Evolutionary conservation across 768 basidiomycete species (phyloP), one percentile per base, ranked within the genome.

Genomic region (Trametes coccinea): DNA sequence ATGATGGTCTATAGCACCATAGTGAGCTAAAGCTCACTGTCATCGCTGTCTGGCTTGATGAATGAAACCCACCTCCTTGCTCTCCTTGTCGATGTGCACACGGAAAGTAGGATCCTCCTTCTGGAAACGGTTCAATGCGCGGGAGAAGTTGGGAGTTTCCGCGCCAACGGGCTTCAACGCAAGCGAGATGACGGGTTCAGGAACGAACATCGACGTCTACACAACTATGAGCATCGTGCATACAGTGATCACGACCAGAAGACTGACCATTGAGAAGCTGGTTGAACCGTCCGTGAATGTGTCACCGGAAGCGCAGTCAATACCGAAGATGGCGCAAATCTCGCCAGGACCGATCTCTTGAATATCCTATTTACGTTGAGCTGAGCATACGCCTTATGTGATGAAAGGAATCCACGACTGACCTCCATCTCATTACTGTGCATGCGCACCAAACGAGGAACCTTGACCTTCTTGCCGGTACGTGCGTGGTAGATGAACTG

Each of bases 381-480:
- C n/a, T 13, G 46, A 22, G 43, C 37, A 48, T 9, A 51, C 4
- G 48, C 6, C 30, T 9, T 3, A 43, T 2, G 14, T 11, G 1
- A 11, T 33, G 22, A n/a, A 13, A 9, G 7, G 29, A 10, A 31
- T 5, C 0, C 6, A 2, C 22, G 22, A 71, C 82, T 40, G 53
- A 92, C 92, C 86, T 99, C 97, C 97, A 98, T 98, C 75, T 99
- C 96, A 66, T 98, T 92, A 74, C 90, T 92, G 75, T 99, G 97
- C 97, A 99, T 96, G 60, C 94, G 84, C 59, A 98, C 97, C 66
- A 99, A 78, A 41, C 95, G 83, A 2, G 97, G 95, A 10, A 99
- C 92, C 77, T 98, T 98, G 76, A 97, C 90, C 76, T 88, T 93
- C 83, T 98, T 99, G 47, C 95, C 96, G 22, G 95, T 94, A 43